phyloP scores from a whole-genome alignment of 2,329 filamentous ascomycete genomes.

The Apiospora phragmitis region DNA sequence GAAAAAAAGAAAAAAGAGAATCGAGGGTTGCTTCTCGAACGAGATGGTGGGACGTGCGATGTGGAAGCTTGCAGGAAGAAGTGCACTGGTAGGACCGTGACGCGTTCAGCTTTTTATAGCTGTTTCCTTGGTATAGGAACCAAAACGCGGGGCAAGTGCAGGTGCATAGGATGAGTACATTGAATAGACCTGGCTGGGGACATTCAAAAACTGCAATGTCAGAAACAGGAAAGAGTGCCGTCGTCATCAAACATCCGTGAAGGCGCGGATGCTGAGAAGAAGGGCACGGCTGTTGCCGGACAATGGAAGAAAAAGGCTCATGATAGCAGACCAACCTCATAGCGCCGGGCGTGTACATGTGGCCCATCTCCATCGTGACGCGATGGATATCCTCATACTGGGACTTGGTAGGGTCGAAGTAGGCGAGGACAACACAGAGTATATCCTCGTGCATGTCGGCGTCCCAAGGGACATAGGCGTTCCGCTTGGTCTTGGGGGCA shows the following conservation, averaged over 20 bases:
- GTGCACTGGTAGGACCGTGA: too few species aligned
- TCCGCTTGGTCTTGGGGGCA: background rate
- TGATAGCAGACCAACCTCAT: constrained; percentile 21
- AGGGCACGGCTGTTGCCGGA: background rate
- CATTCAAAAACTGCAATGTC: too few species aligned
- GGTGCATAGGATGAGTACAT: background rate
- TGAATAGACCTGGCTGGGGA: background rate
- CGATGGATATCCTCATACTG: constrained; percentile 30
- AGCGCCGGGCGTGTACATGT: constrained; percentile 27
- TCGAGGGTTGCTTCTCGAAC: background rate
- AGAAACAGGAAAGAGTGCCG: too few species aligned
- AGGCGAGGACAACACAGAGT: constrained; percentile 40
- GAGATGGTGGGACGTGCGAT: background rate
- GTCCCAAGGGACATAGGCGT: constrained; percentile 36
- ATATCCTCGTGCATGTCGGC: constrained; percentile 44
- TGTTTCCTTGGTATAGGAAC: background rate
- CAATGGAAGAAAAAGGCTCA: too few species aligned
- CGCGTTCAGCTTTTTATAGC: too few species aligned
- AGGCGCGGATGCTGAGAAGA: too few species aligned
- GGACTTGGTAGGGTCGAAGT: constrained; percentile 35
- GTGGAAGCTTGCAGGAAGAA: too few species aligned
- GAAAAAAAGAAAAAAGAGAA: too few species aligned
- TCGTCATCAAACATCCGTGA: too few species aligned
- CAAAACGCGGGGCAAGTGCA: background rate
- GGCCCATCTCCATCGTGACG: constrained; percentile 26